Evolutionary conservation across 139 green algal species (phyloP).

Genomic region (Protoeuglena noctilucae): DNA sequence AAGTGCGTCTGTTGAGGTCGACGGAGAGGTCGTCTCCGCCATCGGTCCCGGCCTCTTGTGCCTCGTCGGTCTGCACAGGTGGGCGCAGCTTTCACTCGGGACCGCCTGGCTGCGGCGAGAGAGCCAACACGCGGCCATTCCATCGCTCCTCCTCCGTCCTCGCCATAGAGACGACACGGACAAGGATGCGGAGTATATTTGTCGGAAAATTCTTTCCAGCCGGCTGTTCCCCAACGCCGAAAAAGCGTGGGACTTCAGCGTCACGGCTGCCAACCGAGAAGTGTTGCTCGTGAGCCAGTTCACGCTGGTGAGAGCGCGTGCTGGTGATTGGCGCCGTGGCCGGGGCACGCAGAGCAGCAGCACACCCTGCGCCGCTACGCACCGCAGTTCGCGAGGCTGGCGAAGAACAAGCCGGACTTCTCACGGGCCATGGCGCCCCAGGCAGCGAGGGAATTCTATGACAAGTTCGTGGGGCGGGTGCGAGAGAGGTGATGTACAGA

Average conservation of each 20-base stretch:
- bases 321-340: too few relatives aligned
- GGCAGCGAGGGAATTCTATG: constrained; percentile 1
- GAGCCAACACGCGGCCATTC: neutral
- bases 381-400: neutral
- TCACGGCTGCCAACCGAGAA: neutral
- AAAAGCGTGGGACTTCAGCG: neutral
- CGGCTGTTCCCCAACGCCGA: neutral
- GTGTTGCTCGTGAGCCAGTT: constrained; percentile 3
- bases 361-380: too few relatives aligned
- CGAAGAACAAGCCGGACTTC: constrained; percentile 6
- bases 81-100: too few relatives aligned
- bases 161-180: neutral
- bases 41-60: constrained; percentile 7
- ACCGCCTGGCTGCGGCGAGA: too few relatives aligned
- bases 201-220: neutral
- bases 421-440: neutral
- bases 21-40: neutral
- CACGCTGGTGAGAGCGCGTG: too few relatives aligned
- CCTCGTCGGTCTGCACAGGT: neutral
- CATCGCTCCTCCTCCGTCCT: neutral
- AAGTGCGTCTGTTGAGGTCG: constrained; percentile 2
- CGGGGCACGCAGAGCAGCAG: too few relatives aligned
- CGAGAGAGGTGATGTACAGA: neutral
- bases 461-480: neutral
- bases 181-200: neutral